Percentiles rank a stretch among this genome's conserved stretches.
Evolutionary conservation across 768 basidiomycete species (phyloP).

Genomic region (Russula brevipes): DNA sequence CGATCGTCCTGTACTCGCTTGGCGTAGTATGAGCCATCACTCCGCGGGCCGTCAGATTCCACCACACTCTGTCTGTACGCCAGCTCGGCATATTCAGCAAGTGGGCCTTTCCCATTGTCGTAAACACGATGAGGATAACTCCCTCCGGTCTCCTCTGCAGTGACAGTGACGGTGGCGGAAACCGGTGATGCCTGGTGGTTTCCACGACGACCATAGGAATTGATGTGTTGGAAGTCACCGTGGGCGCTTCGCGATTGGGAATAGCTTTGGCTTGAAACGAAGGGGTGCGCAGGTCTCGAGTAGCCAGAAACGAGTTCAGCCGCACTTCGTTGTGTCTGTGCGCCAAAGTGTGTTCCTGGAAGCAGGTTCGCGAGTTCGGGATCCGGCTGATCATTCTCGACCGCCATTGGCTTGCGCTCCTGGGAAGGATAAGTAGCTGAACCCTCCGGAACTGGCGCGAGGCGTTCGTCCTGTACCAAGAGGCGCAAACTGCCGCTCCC

Average conservation of each 20-base stretch:
- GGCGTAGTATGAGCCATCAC: not conserved
- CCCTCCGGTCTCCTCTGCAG: not conserved
- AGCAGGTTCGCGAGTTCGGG: not conserved
- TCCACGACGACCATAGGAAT: not conserved
- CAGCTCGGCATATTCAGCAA: not conserved
- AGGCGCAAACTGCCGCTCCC: not conserved
- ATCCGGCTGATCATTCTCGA: not conserved
- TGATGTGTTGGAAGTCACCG: not conserved
- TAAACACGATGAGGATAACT: not conserved
- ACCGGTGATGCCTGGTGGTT: not conserved
- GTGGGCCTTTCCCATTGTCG: not conserved
- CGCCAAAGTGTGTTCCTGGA: not conserved
- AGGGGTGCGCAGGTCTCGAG: not conserved
- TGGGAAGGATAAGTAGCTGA: not conserved
- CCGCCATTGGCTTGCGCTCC: not conserved
- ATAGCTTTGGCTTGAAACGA: not conserved
- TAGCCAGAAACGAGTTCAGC: slow-evolving; percentile 6
- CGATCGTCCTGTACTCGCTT: not conserved
- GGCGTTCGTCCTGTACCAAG: not conserved
- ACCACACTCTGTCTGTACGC: not conserved
- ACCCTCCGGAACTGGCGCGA: slow-evolving; percentile 2
- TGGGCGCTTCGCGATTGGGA: not conserved
- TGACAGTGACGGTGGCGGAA: not conserved
- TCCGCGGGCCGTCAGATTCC: not conserved
- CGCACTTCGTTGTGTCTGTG: slow-evolving; percentile 19